Base-by-base conservation (phyloP, 164 flowering plant genomes). In the Vitis cinerea region DNA sequence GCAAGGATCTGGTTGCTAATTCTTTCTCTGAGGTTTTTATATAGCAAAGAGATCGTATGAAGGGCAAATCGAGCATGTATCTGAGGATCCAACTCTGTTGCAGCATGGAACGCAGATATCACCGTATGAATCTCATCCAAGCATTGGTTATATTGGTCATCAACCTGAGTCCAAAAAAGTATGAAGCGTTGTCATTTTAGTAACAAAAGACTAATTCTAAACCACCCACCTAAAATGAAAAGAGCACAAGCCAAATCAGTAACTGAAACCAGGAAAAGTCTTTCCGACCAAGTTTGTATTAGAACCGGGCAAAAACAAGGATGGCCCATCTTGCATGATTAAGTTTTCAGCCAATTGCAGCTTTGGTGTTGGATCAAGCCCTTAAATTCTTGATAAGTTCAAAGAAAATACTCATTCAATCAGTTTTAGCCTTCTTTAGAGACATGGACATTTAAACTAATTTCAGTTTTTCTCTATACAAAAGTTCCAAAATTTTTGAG, bases 61-160 rank as follows among this genome's bases (percentile, higher is more conserved):
- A 93, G 89, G n/a, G 90, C 89, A 74, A 91, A 93, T 49, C 82
- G 83, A 59, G 90, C 71, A 72, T 88, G 94, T 37, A 86, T 57
- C 56, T 82, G 85, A 37, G 96, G 93, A 54, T 91, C 90, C 72
- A 86, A 71, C 74, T 93, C 97, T 1, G 95, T 89, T 37, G 89
- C 89, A 44, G 92, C 91, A 73, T 87, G 90, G 71, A 95, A 93
- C 55, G 97, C 92, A 27, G 95, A 90, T 64, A 85, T 72, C 4
- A 93, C 91, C 1, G 85, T 84, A 58, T 86, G 91, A 48, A 95
- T 78, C 80, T 93, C 93, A 67, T 87, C 92, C 71, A 89, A 55
- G 82, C 93, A 93, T 30, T 85, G 93, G 73, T 64, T 85, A 78
- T 91, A 91, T 14, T 80, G 80, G 2, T 84, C 87, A 61, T 95